phyloP scores from a whole-genome alignment of 106 monocot genomes.

The Gastrodia elata region DNA sequence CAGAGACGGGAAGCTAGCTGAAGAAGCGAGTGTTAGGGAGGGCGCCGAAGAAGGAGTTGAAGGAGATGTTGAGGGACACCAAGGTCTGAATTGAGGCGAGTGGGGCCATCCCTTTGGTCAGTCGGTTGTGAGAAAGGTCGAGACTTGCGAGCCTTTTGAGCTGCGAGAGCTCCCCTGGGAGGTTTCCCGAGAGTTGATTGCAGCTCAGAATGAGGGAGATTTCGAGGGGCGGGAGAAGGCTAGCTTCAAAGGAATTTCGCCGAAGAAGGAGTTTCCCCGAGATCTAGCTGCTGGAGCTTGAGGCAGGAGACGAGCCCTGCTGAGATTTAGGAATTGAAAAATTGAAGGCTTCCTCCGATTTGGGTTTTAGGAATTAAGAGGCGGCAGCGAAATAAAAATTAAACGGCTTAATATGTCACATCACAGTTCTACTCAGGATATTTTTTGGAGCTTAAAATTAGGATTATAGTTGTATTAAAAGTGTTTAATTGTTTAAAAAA shows the following conservation, averaged over 20 bases:
- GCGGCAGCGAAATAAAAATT: too few relatives aligned
- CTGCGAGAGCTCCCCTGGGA: conserved; percentile 40
- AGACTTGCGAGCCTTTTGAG: conserved; percentile 61
- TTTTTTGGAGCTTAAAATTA: too few relatives aligned
- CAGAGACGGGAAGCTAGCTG: conserved; percentile 49
- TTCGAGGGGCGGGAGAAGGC: conserved; percentile 62
- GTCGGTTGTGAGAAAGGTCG: conserved; percentile 74
- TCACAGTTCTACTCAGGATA: too few relatives aligned
- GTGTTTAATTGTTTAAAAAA: too few relatives aligned
- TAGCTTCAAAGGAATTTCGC: conserved; percentile 58
- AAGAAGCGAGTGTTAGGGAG: conserved; percentile 78
- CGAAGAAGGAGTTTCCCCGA: conserved; percentile 67
- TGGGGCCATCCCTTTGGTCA: conserved; percentile 40
- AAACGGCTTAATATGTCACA: too few relatives aligned
- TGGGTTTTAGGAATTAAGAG: too few relatives aligned
- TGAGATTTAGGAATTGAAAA: too few relatives aligned
- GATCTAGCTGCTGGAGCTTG: conserved; percentile 74
- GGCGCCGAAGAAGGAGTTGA: conserved; percentile 68
- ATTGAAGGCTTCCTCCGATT: too few relatives aligned
- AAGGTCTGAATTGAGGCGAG: conserved; percentile 57
- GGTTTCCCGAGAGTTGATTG: conserved; percentile 58
- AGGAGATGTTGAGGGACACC: conserved; percentile 78
- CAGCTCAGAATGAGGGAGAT: conserved; percentile 86
- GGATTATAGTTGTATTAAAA: too few relatives aligned
- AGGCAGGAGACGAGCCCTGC: conserved; percentile 43